Base-by-base conservation (phyloP, 257 asterid species). In the Solanum virginianum region DNA sequence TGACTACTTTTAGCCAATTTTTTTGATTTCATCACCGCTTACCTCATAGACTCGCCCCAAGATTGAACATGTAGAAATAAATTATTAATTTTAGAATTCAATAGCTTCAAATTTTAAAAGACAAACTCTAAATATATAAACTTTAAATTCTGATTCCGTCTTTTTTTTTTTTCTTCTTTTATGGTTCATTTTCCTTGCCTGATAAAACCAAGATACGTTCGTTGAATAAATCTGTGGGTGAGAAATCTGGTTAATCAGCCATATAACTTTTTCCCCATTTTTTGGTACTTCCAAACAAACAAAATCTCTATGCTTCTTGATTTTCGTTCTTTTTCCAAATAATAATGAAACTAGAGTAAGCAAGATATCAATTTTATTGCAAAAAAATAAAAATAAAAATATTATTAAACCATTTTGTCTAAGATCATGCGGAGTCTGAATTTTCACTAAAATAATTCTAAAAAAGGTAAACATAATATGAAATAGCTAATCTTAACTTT, bases 131-230 rank as follows among this genome's bases (percentile, higher is more conserved):
- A 68, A 36, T 8, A 36, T 1, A 36, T 69, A 69, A 69, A 8
- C 1, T 8, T 69, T 16, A 17, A 36, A 36, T 69, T 36, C 0
- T 16, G 24, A 36, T 10, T 68, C 0, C 51, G 51, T 0, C 3
- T 0, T 1, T 5, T 17, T 6, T 39, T 11, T 32, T 4, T 29
- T 66, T 9, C 4, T 29, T 66, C 12, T 66, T 66, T 4, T 17
- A 17, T 4, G 24, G 53, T 70, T 41, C 17, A 70, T 70, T 70
- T 70, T 70, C 54, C 41, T 70, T 0, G 80, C 80, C 6, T 41
- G 5, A 70, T 70, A 70, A 70, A 22, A 70, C 54, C 32, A 70
- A 18, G 54, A 10, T 18, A 68, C 1, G 10, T 68, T 68, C 14
- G 20, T 68, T 68, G 75, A 68, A 9, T 32, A 32, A 68, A 68